phyloP scores from a whole-genome alignment of 2,329 filamentous ascomycete genomes.

The Talaromyces marneffei region DNA sequence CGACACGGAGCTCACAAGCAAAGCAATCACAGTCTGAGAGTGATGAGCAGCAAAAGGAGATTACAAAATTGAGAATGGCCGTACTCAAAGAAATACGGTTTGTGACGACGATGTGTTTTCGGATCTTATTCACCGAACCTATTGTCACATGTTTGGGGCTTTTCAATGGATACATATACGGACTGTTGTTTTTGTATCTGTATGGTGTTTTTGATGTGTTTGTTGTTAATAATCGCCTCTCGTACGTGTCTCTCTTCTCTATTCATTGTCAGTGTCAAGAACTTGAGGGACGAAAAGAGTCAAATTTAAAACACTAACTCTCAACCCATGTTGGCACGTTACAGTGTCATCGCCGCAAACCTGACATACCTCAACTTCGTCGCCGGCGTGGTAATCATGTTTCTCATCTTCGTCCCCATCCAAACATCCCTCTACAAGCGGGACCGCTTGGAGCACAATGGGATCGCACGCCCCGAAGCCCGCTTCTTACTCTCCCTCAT shows the following conservation, averaged over 20 bases:
- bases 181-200: constrained; percentile 39
- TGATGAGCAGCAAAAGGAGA: neutral
- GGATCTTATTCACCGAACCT: constrained; percentile 40
- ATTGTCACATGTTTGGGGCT: constrained; percentile 38
- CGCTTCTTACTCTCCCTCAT: constrained; percentile 39
- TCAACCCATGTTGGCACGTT: no score
- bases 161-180: constrained; percentile 42
- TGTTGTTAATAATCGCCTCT: constrained; percentile 38
- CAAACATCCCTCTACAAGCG: constrained; percentile 39
- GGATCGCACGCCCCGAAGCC: constrained; percentile 36
- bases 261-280: neutral
- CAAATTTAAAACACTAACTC: neutral
- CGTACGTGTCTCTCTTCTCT: constrained; percentile 33
- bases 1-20: constrained; percentile 18
- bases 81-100: constrained; percentile 36
- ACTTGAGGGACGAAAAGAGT: neutral
- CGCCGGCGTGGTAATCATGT: constrained; percentile 29
- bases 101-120: constrained; percentile 39
- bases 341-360: constrained; percentile 36
- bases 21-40: neutral
- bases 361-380: constrained; percentile 10
- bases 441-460: constrained; percentile 31
- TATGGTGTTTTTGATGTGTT: constrained; percentile 43
- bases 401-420: constrained; percentile 39
- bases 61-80: constrained; percentile 32